Evolutionary conservation across 345 rosid species (phyloP), one percentile per base, ranked within the genome.

Genomic region (Euphorbia pulcherrima): DNA sequence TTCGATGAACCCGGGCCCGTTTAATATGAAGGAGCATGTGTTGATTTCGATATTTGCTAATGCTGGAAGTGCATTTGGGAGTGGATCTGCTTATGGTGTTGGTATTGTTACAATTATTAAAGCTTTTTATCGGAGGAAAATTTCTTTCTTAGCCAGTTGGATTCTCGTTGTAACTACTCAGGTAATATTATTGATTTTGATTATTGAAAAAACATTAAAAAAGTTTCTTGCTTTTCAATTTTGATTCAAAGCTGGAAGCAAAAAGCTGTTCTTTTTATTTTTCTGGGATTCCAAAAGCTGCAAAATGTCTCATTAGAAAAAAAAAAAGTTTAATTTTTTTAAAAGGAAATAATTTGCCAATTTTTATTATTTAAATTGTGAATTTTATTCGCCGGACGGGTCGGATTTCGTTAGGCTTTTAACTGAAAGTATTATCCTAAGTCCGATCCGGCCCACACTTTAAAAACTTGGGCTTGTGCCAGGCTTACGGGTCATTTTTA

Each of bases 11-110:
- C 89, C 92, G 8, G 96, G 94, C 3, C 87, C 94, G 23, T 92
- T 92, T 73, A 92, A 92, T 77, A 81, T 87, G 82, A 92, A 92
- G 65, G 96, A 92, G 60, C 94, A 89, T 68, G 96, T 92, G 6
- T 82, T 92, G 28, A 92, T 92, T 8, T 78, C 90, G 0, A 86
- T 92, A 5, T 92, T 92, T 56, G 96, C 96, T 0, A 92, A 89
- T 27, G 97, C 96, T 16, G 97, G 97, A 11, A 83, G 83, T 62
- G 97, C 93, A 1, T 92, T 92, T 72, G 94, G 96, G 18, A 65
- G 51, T 54, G 92, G 94, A 28, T 79, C 89, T 30, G 81, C 96
- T 35, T 92, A 81, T 63, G 89, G 90, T 4, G 86, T 92, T 24
- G 76, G 89, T 20, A 89, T 92, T 7, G 87, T 89, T 9, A 87